Evolutionary conservation across 345 rosid species (phyloP), one percentile per base, ranked within the genome.

Genomic region (Salix arbutifolia): DNA sequence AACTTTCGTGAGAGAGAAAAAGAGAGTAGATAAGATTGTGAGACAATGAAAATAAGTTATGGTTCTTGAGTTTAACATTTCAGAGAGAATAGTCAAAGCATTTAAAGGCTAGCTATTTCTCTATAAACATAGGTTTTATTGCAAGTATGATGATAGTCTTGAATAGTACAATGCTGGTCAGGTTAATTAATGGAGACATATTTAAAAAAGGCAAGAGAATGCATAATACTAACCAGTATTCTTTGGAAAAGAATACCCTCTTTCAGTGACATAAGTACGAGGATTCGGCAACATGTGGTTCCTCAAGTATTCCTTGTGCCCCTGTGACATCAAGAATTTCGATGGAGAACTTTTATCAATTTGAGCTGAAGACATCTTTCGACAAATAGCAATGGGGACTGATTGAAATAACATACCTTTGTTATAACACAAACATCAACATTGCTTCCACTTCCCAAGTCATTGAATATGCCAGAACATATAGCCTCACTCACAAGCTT

Each of bases 391-490:
- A 7, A 71, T 78, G 8, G 61, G 28, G 70, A 23, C 56, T 52
- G 52, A 71, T 65, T 18, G 69, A 69, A 58, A 56, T 60, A 46
- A 64, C 87, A 69, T 48, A 92, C 97, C 92, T 91, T 91, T 25
- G 97, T 91, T 75, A 92, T 89, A 19, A 92, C 97, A 80, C 97
- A 92, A 82, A 91, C 84, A 78, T 92, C 97, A 58, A 92, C 97
- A 83, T 92, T 92, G 87, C 97, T 92, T 81, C 97, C 95, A 88
- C 95, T 89, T 52, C 97, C 97, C 79, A 92, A 76, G 56, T 82
- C 85, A 46, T 82, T 82, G 77, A 82, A 82, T 25, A 82, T 65
- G 42, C 85, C 82, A 81, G 94, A 91, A 85, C 95, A 91, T 80
- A 89, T 87, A 48, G 95, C 97, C 67, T 88, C 93, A 21, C 83